A percentile compares a stretch with the other conserved stretches of the same genome.
Conservation (phyloP, 352 stramenopile genomes). For the Phytopythium litorale region DNA sequence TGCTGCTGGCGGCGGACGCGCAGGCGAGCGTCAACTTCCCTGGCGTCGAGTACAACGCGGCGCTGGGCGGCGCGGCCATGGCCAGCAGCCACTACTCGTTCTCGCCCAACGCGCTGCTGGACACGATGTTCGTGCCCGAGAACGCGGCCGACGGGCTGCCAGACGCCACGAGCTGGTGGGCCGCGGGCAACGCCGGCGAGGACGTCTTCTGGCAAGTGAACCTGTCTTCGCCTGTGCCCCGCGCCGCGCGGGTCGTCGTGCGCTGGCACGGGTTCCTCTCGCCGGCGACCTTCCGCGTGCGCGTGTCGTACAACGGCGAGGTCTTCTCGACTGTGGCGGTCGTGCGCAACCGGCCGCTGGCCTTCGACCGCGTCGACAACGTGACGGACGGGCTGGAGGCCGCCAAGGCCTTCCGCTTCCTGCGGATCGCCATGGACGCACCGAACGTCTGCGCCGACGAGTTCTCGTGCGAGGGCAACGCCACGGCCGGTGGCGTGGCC, state of each 20-base stretch:
- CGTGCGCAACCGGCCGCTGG: constrained; percentile 30
- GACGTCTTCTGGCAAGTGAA: constrained; percentile 76
- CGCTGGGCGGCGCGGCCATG: constrained; percentile 39
- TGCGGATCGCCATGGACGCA: constrained; percentile 46
- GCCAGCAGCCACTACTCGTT: constrained; percentile 81
- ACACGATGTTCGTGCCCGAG: constrained; percentile 51
- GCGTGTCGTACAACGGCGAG: constrained; percentile 53
- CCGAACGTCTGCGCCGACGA: constrained; percentile 46
- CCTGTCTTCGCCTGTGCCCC: constrained; percentile 40
- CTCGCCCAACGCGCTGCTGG: constrained; percentile 49
- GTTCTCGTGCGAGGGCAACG: constrained; percentile 39
- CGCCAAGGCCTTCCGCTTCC: constrained; percentile 43
- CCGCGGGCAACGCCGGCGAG: constrained; percentile 36
- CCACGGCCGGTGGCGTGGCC: constrained; percentile 4
- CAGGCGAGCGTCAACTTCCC: constrained; percentile 48
- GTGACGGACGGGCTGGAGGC: constrained; percentile 40
- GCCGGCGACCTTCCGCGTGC: constrained; percentile 47
- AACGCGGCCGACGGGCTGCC: constrained; percentile 75
- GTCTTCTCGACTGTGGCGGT: constrained; percentile 59
- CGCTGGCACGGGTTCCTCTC: constrained; percentile 76
- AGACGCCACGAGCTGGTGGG: constrained; percentile 78
- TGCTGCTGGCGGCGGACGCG: constrained; percentile 1
- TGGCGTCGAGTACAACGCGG: constrained; percentile 65
- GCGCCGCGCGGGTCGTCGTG: constrained; percentile 56
- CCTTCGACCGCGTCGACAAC: constrained; percentile 70